Evolutionary conservation across 352 stramenopile genomes (phyloP).

Genomic region (Phytophthora lateralis): DNA sequence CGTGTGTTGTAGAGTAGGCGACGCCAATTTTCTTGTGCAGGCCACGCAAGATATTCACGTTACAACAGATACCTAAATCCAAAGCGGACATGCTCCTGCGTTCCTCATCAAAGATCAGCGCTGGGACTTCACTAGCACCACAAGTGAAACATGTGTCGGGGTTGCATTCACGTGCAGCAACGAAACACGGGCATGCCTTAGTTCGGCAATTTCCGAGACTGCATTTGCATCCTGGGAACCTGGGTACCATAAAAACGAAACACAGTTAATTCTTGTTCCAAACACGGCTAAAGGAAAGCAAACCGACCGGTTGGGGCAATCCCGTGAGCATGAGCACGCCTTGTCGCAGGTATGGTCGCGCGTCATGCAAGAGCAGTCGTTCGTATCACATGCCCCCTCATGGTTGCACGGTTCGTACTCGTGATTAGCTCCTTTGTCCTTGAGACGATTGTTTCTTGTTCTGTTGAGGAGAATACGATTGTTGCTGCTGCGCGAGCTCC

Average conservation of each 20-base stretch:
- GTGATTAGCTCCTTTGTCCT: conserved; percentile 66
- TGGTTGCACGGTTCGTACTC: conserved; percentile 86
- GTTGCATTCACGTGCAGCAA: conserved; percentile 62
- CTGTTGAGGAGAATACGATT: conserved; percentile 70
- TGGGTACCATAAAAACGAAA: conserved; percentile 16
- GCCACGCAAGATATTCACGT: conserved; percentile 66
- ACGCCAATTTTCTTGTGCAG: conserved; percentile 67
- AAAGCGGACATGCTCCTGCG: conserved; percentile 42
- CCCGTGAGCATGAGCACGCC: conserved; percentile 78
- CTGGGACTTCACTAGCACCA: conserved; percentile 59
- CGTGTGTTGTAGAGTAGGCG: conserved; percentile 64
- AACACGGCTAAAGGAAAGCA: neutral
- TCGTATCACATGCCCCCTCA: conserved; percentile 61
- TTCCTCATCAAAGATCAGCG: conserved; percentile 46
- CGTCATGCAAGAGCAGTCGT: conserved; percentile 72
- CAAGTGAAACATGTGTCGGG: conserved; percentile 65
- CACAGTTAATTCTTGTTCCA: conserved; percentile 10
- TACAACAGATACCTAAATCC: conserved; percentile 70
- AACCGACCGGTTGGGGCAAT: conserved; percentile 72
- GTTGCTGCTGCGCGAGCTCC: conserved; percentile 49
- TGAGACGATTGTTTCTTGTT: conserved; percentile 64
- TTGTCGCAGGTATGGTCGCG: conserved; percentile 84
- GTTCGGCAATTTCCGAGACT: conserved; percentile 65
- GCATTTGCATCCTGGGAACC: conserved; percentile 59
- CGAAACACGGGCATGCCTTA: conserved; percentile 66